phyloP scores from a whole-genome alignment of 2,329 filamentous ascomycete species.

The Diaporthe capsici region DNA sequence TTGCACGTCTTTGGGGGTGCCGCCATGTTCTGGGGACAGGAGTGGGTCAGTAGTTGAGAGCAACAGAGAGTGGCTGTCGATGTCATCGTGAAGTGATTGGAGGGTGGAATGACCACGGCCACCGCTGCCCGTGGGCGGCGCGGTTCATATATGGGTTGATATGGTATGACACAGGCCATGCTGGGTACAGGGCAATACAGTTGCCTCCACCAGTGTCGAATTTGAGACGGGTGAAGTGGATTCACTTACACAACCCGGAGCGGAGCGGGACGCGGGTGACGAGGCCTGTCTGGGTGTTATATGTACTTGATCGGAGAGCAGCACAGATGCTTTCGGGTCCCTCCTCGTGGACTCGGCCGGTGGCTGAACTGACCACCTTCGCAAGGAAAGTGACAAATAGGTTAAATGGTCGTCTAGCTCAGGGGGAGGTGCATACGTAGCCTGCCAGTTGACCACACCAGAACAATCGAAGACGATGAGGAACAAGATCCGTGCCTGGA shows the following conservation, averaged over 20 bases:
- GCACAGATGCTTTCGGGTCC: neutral
- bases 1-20: conserved; percentile 82
- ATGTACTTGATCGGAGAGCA: neutral
- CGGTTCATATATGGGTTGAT: conserved; percentile 28
- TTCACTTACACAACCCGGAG: conserved; percentile 38
- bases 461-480: conserved; percentile 9
- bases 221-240: conserved; percentile 35
- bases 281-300: conserved; percentile 14
- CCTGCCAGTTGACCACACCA: conserved; percentile 15
- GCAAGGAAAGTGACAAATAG: neutral
- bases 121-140: conserved; percentile 2
- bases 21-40: conserved; percentile 53
- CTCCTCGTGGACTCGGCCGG: neutral
- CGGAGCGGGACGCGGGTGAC: conserved; percentile 3
- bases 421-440: neutral
- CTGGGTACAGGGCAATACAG: conserved; percentile 20
- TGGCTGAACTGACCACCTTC: neutral
- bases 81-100: conserved; percentile 19
- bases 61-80: conserved; percentile 17
- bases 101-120: conserved; percentile 17
- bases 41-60: conserved; percentile 34
- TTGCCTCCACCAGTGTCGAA: conserved; percentile 29
- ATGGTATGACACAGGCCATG: conserved; percentile 17
- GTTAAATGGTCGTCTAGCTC: neutral
- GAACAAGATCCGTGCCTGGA: conserved; percentile 30